These are phyloP conservation scores for Meira nashicola DNA, from an alignment of 1,284 basidiomycete species.

Conservation along the genomic window DNA sequence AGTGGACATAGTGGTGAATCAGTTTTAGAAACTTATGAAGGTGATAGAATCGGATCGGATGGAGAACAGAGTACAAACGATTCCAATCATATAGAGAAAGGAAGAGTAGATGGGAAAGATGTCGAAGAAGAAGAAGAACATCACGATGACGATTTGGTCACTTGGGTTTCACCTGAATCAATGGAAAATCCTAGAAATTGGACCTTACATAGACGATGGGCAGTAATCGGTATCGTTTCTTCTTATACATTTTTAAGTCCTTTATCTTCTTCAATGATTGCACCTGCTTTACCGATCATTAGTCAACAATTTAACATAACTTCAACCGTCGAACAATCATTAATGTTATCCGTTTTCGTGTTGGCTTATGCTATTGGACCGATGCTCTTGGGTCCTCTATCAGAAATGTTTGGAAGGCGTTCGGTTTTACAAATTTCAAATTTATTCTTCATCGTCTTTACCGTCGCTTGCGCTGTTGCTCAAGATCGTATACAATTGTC, in stretches of 20 bases:
- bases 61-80: neutral
- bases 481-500: constrained; percentile 28
- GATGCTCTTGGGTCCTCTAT: constrained; percentile 55
- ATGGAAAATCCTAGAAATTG: constrained; percentile 68
- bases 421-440: constrained; percentile 37
- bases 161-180: constrained; percentile 65
- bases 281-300: constrained; percentile 36
- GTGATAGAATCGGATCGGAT: neutral
- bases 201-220: constrained; percentile 62
- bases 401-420: constrained; percentile 58
- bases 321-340: constrained; percentile 17
- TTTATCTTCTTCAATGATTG: constrained; percentile 43
- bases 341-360: constrained; percentile 43
- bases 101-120: neutral
- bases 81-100: neutral
- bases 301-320: constrained; percentile 27
- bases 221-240: constrained; percentile 56
- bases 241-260: constrained; percentile 43
- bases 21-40: constrained; percentile 4
- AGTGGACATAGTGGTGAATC: constrained; percentile 6
- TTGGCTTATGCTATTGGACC: constrained; percentile 41
- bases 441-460: constrained; percentile 41
- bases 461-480: constrained; percentile 37
- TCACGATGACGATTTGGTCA: constrained; percentile 53
- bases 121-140: neutral